Conservation (phyloP, 768 basidiomycete species). For the Lactarius vividus region DNA sequence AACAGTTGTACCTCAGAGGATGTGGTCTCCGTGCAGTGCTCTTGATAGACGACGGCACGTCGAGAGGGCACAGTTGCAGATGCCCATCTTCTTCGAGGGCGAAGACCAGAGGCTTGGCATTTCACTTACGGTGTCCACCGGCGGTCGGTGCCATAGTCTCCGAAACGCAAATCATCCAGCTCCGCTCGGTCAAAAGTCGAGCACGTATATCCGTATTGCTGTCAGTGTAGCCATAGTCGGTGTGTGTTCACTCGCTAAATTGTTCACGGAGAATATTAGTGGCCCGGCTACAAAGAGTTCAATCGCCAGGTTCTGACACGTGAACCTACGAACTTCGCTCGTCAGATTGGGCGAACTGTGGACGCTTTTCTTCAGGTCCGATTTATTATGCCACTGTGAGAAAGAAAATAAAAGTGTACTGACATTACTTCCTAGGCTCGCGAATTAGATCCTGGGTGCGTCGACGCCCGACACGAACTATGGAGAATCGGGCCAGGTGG, state of each 20-base stretch:
- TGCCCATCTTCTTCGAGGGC: neutral
- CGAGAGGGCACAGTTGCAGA: neutral
- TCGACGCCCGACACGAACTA: neutral
- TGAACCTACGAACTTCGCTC: neutral
- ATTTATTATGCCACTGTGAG: neutral
- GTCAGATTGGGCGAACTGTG: neutral
- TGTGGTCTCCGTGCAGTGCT: neutral
- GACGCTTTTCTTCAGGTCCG: neutral
- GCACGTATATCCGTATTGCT: neutral
- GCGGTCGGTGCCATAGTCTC: neutral
- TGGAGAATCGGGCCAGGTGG: neutral
- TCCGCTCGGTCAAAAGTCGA: neutral
- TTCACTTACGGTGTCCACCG: neutral
- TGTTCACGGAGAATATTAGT: neutral
- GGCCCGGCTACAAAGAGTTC: neutral
- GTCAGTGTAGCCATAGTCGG: neutral
- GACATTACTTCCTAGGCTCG: neutral
- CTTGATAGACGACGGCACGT: neutral
- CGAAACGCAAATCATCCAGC: neutral
- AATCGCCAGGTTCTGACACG: neutral
- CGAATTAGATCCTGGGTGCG: neutral
- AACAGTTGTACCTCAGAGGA: neutral
- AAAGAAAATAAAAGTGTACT: neutral
- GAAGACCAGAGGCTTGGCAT: neutral
- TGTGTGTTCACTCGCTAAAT: neutral